Conservation (phyloP, 495 filamentous ascomycete genomes). For the Xylaria palmicola region DNA sequence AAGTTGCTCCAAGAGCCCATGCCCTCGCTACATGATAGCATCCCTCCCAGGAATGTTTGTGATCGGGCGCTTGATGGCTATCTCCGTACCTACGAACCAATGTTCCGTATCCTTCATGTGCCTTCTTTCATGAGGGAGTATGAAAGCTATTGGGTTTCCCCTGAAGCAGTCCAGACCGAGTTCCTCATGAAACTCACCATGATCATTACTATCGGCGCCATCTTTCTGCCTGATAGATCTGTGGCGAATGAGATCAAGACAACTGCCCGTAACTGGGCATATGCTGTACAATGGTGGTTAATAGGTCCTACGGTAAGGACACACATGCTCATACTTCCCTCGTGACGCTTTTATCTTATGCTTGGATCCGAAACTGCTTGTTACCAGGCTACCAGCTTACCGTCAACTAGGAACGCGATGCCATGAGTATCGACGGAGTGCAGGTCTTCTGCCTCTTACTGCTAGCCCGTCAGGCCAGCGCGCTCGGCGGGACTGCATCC, state of each 20-base stretch:
- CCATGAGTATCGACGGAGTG: slow-evolving; percentile 14
- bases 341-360: background rate
- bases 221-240: slow-evolving; percentile 1
- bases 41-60: background rate
- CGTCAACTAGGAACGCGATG: slow-evolving; percentile 1
- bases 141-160: background rate
- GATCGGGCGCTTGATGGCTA: slow-evolving; percentile 9
- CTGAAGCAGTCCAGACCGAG: background rate
- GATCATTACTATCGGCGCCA: background rate
- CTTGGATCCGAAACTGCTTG: background rate
- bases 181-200: slow-evolving; percentile 14
- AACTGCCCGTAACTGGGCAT: slow-evolving; percentile 9
- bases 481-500: slow-evolving; percentile 3
- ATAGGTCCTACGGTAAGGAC: slow-evolving; percentile 9
- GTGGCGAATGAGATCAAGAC: slow-evolving; percentile 2
- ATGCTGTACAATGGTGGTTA: slow-evolving; percentile 15
- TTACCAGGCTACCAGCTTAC: background rate
- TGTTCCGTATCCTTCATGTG: slow-evolving; percentile 10
- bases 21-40: slow-evolving; percentile 1
- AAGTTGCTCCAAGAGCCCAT: slow-evolving; percentile 6
- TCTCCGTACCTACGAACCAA: slow-evolving; percentile 12
- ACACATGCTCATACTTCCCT: background rate
- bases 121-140: slow-evolving; percentile 8
- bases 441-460: slow-evolving; percentile 13
- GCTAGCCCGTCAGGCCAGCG: slow-evolving; percentile 7